Base-by-base conservation (phyloP, 495 filamentous ascomycete species). In the Lasiosphaeria miniovina region DNA sequence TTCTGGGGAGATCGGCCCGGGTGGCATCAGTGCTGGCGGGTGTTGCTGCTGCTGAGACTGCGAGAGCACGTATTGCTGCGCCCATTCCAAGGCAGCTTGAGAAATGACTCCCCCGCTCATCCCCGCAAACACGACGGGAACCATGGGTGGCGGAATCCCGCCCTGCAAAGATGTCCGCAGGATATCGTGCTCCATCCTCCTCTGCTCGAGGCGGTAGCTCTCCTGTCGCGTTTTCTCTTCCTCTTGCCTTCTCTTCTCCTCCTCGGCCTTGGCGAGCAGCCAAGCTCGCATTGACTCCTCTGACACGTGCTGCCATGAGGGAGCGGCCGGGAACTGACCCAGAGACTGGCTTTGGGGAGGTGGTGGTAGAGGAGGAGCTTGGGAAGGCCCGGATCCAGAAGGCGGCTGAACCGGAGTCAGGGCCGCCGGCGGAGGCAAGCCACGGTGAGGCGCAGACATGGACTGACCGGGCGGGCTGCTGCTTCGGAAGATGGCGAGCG, bases 151-250 rank as follows among this genome's bases (percentile, higher is more conserved):
- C 17, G 94, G 92, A 41, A 98, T 83, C 24, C 91, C 91, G 33
- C 88, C 86, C 59, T 82, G 78, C 60, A 96, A 71, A 36, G 92
- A 91, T 57, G 94, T 90, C 60, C 84, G 80, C 57, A 98, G 73
- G 75, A 98, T 96, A 53, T 86, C 84, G 69, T 89, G 84, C 70
- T 98, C 93, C 55, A 65, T 82, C 68, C 81, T 88, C 52, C 93
- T 84, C 71, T 90, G 90, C 70, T 97, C 93, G 49, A 96, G 73
- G 49, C 85, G 82, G 36, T 88, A 75, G 31, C 79, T 77, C 70
- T 93, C 92, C 68, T 96, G 92, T 55, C 86, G 82, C 31, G 90
- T 96, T 77, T 83, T 90, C 72, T 96, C 89, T 71, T 94, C 90
- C 71, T 97, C 92, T 71, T 93, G 89, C 68, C 79, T 89, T 65